These are phyloP conservation scores for Penicillium sp. DNA, from an alignment of 2,329 filamentous ascomycete genomes.

Conservation along the genomic window DNA sequence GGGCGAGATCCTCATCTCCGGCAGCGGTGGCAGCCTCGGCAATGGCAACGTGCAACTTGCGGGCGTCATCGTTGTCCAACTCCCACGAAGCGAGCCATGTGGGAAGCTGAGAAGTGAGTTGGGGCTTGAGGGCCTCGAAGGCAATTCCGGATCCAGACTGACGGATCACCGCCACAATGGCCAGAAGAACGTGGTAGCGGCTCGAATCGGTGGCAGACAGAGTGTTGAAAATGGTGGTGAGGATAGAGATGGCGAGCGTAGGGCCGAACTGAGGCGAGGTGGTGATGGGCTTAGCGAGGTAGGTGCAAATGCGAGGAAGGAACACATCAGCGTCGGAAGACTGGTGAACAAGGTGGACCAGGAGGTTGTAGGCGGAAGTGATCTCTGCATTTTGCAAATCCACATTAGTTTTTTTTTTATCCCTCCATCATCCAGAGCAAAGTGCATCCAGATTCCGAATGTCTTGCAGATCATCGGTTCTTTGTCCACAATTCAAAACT, in stretches of 20 bases:
- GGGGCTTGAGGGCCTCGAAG: slow-evolving; percentile 80
- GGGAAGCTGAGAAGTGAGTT: slow-evolving; percentile 74
- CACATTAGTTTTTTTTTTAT: slow-evolving; percentile 14
- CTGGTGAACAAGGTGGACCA: slow-evolving; percentile 88
- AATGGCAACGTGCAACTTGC: slow-evolving; percentile 80
- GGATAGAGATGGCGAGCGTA: slow-evolving; percentile 80
- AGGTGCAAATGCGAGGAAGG: slow-evolving; percentile 82
- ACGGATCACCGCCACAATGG: slow-evolving; percentile 81
- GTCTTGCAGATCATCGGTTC: slow-evolving; percentile 12
- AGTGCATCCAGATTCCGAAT: slow-evolving; percentile 9
- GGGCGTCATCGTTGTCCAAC: slow-evolving; percentile 74
- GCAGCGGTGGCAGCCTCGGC: slow-evolving; percentile 76
- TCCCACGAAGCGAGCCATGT: slow-evolving; percentile 82
- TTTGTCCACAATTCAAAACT: slow-evolving; percentile 16
- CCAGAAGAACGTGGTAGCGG: slow-evolving; percentile 86
- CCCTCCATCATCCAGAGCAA: too few species aligned
- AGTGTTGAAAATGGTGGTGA: slow-evolving; percentile 97
- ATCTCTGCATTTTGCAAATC: slow-evolving; percentile 63
- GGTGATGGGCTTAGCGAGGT: slow-evolving; percentile 81
- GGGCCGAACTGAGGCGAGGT: slow-evolving; percentile 82
- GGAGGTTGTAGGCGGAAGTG: slow-evolving; percentile 91
- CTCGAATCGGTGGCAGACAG: slow-evolving; percentile 72
- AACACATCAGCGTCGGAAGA: slow-evolving; percentile 81
- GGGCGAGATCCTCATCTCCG: slow-evolving; percentile 73
- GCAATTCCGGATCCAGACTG: slow-evolving; percentile 65